A percentile compares a stretch with the other conserved stretches of the same genome.
Evolutionary conservation across 495 filamentous ascomycete species (phyloP).

Genomic region (Geopyxis carbonaria): DNA sequence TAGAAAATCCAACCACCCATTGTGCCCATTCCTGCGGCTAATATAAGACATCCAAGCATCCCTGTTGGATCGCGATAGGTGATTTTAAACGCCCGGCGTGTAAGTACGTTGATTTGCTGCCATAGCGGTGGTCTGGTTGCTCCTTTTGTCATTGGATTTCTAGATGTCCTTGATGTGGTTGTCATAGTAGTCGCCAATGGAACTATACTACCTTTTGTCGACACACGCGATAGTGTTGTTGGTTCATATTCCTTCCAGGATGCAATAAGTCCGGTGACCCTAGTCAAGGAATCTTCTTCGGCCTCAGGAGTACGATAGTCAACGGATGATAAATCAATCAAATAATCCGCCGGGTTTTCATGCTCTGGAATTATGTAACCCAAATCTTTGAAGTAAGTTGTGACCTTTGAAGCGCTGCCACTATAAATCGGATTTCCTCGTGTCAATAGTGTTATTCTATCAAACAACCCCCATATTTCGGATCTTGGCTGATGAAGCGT

Average conservation of each 20-base stretch:
- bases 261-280: conserved; percentile 38
- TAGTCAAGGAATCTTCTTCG: conserved; percentile 37
- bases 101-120: conserved; percentile 45
- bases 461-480: conserved; percentile 56
- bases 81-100: conserved; percentile 45
- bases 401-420: conserved; percentile 34
- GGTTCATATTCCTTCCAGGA: conserved; percentile 34
- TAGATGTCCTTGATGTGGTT: background rate
- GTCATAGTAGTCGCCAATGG: background rate
- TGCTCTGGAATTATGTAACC: conserved; percentile 45
- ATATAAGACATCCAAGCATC: conserved; percentile 44
- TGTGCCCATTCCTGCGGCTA: conserved; percentile 48
- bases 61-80: conserved; percentile 58
- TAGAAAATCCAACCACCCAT: conserved; percentile 57
- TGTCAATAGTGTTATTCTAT: conserved; percentile 46
- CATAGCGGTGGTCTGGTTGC: conserved; percentile 28
- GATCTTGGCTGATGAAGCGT: conserved; percentile 60
- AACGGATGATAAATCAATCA: conserved; percentile 53
- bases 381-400: conserved; percentile 40
- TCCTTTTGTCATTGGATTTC: conserved; percentile 2
- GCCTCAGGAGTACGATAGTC: conserved; percentile 47
- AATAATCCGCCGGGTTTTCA: conserved; percentile 56
- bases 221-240: background rate
- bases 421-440: conserved; percentile 48
- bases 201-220: background rate